Conservation (phyloP, 1,284 basidiomycete species). For the Ganoderma leucocontextum region DNA sequence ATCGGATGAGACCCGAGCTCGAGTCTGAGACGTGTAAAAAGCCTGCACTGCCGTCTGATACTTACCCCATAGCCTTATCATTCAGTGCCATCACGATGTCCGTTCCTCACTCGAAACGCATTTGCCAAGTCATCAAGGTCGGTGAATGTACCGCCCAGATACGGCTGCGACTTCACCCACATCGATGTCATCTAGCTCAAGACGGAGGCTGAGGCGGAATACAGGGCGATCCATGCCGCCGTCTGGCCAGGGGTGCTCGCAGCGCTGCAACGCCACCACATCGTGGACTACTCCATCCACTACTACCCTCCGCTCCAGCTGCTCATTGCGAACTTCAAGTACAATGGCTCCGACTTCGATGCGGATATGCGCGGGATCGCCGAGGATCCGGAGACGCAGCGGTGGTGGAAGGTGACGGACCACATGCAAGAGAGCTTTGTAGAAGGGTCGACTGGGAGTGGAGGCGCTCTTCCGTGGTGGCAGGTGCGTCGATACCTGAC, state of each 20-base stretch:
- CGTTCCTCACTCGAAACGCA: slow-evolving; percentile 58
- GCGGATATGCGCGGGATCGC: slow-evolving; percentile 72
- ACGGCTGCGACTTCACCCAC: slow-evolving; percentile 1
- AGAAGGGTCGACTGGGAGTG: slow-evolving; percentile 74
- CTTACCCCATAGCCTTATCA: slow-evolving; percentile 1
- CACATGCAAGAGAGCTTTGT: slow-evolving; percentile 81
- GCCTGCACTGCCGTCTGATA: neutral
- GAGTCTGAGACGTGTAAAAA: neutral
- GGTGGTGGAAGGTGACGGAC: slow-evolving; percentile 84
- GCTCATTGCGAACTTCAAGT: slow-evolving; percentile 77
- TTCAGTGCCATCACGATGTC: slow-evolving; percentile 43
- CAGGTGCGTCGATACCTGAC: slow-evolving; percentile 40
- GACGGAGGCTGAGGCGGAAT: slow-evolving; percentile 68
- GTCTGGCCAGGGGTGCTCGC: slow-evolving; percentile 80
- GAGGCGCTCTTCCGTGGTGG: slow-evolving; percentile 77
- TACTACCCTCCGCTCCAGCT: slow-evolving; percentile 69
- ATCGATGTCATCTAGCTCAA: slow-evolving; percentile 55
- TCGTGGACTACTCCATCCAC: slow-evolving; percentile 82
- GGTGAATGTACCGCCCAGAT: slow-evolving; percentile 18
- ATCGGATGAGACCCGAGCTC: neutral
- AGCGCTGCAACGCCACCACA: slow-evolving; percentile 70
- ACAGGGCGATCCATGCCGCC: slow-evolving; percentile 70
- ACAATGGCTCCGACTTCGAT: slow-evolving; percentile 67
- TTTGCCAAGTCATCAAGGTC: slow-evolving; percentile 80
- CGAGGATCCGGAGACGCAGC: slow-evolving; percentile 70